These are phyloP conservation scores for Misopates orontium DNA, from an alignment of 257 asterid species.

Conservation along the genomic window DNA sequence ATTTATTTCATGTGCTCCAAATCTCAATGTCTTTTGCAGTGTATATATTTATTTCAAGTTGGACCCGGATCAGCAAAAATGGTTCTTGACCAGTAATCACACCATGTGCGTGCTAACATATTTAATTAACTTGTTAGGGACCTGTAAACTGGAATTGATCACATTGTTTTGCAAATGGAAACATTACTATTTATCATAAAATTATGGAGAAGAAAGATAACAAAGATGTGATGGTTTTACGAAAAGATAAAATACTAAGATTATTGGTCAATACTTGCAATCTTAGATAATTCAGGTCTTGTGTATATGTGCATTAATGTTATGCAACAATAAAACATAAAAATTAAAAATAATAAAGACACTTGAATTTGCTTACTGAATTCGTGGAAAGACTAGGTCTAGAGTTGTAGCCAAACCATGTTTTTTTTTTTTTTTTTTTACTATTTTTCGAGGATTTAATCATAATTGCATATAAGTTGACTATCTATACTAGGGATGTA, in stretches of 20 bases:
- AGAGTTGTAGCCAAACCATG: no score
- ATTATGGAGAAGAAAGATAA: no score
- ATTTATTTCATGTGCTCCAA: constrained; percentile 32
- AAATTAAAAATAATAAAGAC: no score
- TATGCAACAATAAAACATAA: no score
- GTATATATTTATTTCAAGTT: constrained; percentile 16
- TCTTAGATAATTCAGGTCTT: no score
- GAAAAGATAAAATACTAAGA: background rate
- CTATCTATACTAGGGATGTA: no score
- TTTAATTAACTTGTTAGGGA: background rate
- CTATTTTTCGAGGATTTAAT: no score
- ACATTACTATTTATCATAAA: background rate
- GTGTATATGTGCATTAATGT: no score
- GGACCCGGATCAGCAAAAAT: background rate
- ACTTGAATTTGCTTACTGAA: no score
- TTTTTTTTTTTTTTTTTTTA: no score
- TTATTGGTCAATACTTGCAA: background rate
- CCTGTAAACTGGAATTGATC: background rate
- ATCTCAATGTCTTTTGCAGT: constrained; percentile 31
- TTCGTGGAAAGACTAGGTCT: no score
- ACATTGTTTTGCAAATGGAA: background rate
- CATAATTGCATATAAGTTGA: no score
- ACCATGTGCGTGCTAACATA: constrained; percentile 4
- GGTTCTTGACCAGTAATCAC: background rate
- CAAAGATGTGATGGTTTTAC: background rate